These are phyloP conservation scores for Cryptosporidium meleagridis DNA, from an alignment of 169 alveolate species.

Conservation along the genomic window DNA sequence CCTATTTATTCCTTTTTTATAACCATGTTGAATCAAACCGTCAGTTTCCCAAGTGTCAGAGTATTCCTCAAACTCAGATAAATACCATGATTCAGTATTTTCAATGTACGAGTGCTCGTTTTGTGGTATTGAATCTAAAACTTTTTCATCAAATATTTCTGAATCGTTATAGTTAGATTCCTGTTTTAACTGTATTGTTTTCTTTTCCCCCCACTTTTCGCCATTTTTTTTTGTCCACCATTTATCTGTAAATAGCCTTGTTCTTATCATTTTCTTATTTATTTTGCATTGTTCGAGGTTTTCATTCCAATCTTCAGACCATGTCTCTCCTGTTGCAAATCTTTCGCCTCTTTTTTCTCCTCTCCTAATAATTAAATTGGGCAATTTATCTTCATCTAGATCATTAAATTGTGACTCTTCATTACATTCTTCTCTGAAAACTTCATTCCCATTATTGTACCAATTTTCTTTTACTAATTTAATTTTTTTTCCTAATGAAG, in stretches of 20 bases:
- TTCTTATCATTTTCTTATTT: neutral
- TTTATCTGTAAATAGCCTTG: slow-evolving; percentile 5
- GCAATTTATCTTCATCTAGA: neutral
- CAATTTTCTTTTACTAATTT: slow-evolving; percentile 30
- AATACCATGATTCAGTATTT: slow-evolving; percentile 21
- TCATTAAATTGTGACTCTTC: slow-evolving; percentile 7
- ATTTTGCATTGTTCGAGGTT: neutral
- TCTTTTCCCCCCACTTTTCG: slow-evolving; percentile 69
- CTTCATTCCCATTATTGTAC: slow-evolving; percentile 58
- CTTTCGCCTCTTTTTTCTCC: slow-evolving; percentile 61
- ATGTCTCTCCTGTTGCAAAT: slow-evolving; percentile 5
- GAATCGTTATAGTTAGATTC: neutral
- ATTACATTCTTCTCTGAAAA: slow-evolving; percentile 7
- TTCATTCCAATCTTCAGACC: slow-evolving; percentile 73
- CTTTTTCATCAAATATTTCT: neutral
- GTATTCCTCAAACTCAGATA: slow-evolving; percentile 19
- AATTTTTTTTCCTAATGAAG: neutral
- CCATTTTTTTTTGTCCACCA: slow-evolving; percentile 49
- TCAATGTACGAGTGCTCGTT: slow-evolving; percentile 12
- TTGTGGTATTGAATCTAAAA: neutral
- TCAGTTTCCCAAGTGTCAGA: slow-evolving; percentile 48
- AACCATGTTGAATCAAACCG: slow-evolving; percentile 13
- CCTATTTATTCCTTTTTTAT: slow-evolving; percentile 38
- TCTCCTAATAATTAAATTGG: neutral
- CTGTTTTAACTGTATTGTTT: neutral